Evolutionary conservation across 768 basidiomycete species (phyloP).

Genomic region (Tephrocybe sp.): DNA sequence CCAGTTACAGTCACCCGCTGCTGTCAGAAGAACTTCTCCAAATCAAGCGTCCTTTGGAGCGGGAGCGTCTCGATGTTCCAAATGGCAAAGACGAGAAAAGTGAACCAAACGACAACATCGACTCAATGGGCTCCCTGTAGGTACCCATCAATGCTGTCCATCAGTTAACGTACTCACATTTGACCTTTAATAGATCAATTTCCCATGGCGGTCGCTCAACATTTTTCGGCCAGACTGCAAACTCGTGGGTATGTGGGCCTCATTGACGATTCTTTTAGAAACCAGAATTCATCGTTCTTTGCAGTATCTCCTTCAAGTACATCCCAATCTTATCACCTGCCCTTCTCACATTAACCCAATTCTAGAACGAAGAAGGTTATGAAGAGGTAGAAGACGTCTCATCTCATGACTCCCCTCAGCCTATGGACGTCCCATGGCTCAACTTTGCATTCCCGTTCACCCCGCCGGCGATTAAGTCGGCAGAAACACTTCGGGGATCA

Average conservation of each 20-base stretch:
- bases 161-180: constrained; percentile 16
- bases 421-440: constrained; percentile 58
- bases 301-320: constrained; percentile 67
- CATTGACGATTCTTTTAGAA: not conserved
- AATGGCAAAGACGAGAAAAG: constrained; percentile 39
- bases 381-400: constrained; percentile 49
- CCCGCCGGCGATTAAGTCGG: constrained; percentile 39
- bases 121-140: constrained; percentile 66
- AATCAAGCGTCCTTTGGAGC: constrained; percentile 67
- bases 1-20: constrained; percentile 54
- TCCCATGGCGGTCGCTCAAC: constrained; percentile 61
- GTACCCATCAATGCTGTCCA: constrained; percentile 20
- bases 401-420: constrained; percentile 39
- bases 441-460: constrained; percentile 62
- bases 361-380: constrained; percentile 57
- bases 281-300: constrained; percentile 9
- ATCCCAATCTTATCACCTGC: constrained; percentile 13
- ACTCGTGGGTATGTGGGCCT: constrained; percentile 55
- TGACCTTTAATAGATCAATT: constrained; percentile 45
- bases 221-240: constrained; percentile 67
- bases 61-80: constrained; percentile 46
- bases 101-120: constrained; percentile 56
- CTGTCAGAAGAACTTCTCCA: constrained; percentile 60
- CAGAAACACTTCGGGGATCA: constrained; percentile 41
- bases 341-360: not conserved